A percentile compares a stretch with the other conserved stretches of the same genome.
Conservation (phyloP, 176 grass and related monocot species). For the Triticum monococcum region DNA sequence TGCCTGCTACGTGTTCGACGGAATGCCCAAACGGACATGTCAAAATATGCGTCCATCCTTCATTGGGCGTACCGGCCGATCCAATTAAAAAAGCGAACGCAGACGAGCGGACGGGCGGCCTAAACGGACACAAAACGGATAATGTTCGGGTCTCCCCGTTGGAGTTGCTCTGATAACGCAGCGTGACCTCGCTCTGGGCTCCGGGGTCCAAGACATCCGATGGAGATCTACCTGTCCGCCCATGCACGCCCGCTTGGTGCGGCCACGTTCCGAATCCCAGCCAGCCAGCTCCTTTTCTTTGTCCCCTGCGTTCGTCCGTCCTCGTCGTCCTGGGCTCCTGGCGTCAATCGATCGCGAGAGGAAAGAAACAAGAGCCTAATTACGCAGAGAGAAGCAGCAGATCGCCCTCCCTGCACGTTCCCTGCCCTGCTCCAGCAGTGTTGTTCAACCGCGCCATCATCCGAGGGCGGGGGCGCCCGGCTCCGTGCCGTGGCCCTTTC, state of each 20-base stretch:
- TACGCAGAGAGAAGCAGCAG: neutral
- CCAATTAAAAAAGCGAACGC: no score
- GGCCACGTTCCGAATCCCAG: neutral
- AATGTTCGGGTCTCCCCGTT: no score
- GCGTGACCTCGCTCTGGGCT: neutral
- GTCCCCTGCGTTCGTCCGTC: neutral
- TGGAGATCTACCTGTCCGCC: neutral
- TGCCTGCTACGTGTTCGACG: no score
- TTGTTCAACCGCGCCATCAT: constrained; percentile 44
- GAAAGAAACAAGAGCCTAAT: neutral
- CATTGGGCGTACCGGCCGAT: no score
- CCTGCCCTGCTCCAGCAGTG: no score
- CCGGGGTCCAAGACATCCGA: neutral
- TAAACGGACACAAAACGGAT: no score
- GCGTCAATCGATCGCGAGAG: neutral
- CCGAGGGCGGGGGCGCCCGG: neutral
- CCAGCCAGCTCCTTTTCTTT: neutral
- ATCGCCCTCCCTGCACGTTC: constrained; percentile 1
- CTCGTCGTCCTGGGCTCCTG: neutral
- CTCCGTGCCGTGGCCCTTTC: neutral
- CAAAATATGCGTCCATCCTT: no score
- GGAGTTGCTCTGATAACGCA: neutral
- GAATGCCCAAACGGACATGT: no score
- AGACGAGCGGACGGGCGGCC: no score
- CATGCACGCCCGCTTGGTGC: neutral